Evolutionary conservation across 2,329 filamentous ascomycete genomes (phyloP), one percentile per base, ranked within the genome.

Genomic region (Coniella lustricola): DNA sequence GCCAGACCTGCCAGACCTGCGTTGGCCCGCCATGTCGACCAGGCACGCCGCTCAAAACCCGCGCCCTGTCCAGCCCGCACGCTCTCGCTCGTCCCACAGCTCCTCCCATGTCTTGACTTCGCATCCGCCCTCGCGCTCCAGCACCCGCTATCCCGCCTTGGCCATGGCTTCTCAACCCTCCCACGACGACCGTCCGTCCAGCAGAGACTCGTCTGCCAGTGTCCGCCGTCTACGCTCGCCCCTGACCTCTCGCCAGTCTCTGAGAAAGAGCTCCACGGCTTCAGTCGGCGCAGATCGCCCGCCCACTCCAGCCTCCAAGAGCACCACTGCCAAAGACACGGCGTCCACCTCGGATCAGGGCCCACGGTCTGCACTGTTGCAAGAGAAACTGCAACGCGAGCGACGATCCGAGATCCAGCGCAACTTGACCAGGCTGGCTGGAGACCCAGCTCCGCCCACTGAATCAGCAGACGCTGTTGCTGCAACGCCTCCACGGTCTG

Each of bases 331-430:
- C 34, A 62, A 64, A 25, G 73, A 77, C 35, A 50, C 50, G 1
- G 39, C 46, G 8, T 35, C 43, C 10, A 50, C 47, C 17, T 62
- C 66, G 3, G 66, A 67, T 14, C 69, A 66, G 37, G 60, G 62
- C 21, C 54, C 62, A 3, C 59, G 60, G 13, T 81, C 77, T 0
- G 70, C 64, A 14, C 74, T 79, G 44, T 64, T 81, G 2, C 77
- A 78, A 40, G 76, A 80, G 57, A 74, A 69, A 52, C 62, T 81
- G n/a, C 70, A 73, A 41, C 71, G 65, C 22, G 73, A 77, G 55
- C 70, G 76, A 31, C 70, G 63, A 46, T 67, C 68, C 0, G 76
- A 79, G 54, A 68, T 66, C 42, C 73, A 76, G 35, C 69, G 70
- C 39, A 56, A 64, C 16, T 62, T 67, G 3, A 65, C 67, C 17